Percentiles rank a stretch among this genome's conserved stretches.
phyloP scores from a whole-genome alignment of 495 filamentous ascomycete species.

The Platismatia glauca region DNA sequence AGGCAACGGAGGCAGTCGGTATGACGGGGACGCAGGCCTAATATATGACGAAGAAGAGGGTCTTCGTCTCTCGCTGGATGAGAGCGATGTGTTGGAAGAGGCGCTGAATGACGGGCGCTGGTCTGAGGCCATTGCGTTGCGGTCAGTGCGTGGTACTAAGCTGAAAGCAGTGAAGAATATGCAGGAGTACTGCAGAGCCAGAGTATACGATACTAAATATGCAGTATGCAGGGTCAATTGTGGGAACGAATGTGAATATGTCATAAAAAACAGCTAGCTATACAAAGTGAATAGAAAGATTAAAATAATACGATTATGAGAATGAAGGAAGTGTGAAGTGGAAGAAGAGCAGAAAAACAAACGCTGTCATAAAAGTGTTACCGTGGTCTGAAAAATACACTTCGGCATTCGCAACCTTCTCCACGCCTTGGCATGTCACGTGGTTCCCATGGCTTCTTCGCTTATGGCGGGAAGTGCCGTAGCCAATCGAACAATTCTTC shows the following conservation, averaged over 20 bases:
- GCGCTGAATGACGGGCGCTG: not conserved
- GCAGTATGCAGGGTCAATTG: not conserved
- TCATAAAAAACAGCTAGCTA: too few species aligned
- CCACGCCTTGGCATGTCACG: not conserved
- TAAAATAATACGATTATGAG: too few species aligned
- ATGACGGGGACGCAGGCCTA: conserved; percentile 4
- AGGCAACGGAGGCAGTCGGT: conserved; percentile 16
- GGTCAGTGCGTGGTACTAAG: not conserved
- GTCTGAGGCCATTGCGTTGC: not conserved
- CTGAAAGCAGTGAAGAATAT: conserved; percentile 1
- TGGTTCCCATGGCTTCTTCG: not conserved
- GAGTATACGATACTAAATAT: not conserved
- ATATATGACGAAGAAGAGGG: conserved; percentile 11
- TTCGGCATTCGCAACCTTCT: not conserved
- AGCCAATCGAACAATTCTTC: too few species aligned
- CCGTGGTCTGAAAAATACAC: not conserved
- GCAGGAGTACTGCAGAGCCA: not conserved
- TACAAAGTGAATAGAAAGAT: too few species aligned
- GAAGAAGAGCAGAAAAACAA: not conserved
- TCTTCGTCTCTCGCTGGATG: conserved; percentile 4
- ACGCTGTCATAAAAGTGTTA: not conserved
- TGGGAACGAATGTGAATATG: not conserved
- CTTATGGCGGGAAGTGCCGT: not conserved
- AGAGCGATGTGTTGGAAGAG: conserved; percentile 9
- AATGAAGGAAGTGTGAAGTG: not conserved